Base-by-base conservation (phyloP, 1,139 yeast genomes). In the Suhomyces coccinellae region DNA sequence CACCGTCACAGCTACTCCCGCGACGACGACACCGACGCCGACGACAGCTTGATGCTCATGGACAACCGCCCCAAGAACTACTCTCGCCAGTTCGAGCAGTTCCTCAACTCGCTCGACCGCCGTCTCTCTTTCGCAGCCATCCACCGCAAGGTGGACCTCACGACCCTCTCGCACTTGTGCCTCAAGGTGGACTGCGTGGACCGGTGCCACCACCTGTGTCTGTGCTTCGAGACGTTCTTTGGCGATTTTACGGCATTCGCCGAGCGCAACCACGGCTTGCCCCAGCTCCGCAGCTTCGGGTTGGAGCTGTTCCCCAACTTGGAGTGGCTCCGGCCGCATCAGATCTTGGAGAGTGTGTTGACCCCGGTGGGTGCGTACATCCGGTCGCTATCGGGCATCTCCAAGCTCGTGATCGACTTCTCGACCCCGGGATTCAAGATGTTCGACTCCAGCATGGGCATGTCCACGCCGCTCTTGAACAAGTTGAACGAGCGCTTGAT, bases 301-400 rank as follows among this genome's bases (percentile, higher is more conserved):
- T 47, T 69, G 35, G 73, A 67, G 49, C 55, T 66, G 29, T 67
- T 62, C 46, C 73, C 73, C n/a, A 65, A 62, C 44, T 47, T 60
- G 27, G 74, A 70, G 43, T 71, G 76, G 75, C 53, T 68, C 30
- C 56, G 73, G 31, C 75, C 76, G 6, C 69, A 66, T 43, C 71
- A 68, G 50, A 55, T 69, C 14, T 53, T 70, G 36, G 71, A 67
- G 43, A 58, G 57, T 39, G 58, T 65, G 11, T 49, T 71, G 29
- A 59, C 65, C 0, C 76, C 75, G 1, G 52, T 70, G 35, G 71
- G 73, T 0, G 53, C 52, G 9, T 67, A 68, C 44, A 51, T 69
- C 16, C 57, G 59, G 36, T 54, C 68, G 1, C 56, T 70, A 40
- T 32, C 38, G 6, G 58, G 51, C 24, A 49, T 70, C 31, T 36